A percentile compares a stretch with the other conserved stretches of the same genome.
Evolutionary conservation across 169 alveolate genomes (phyloP).

Genomic region (Babesia ovata): DNA sequence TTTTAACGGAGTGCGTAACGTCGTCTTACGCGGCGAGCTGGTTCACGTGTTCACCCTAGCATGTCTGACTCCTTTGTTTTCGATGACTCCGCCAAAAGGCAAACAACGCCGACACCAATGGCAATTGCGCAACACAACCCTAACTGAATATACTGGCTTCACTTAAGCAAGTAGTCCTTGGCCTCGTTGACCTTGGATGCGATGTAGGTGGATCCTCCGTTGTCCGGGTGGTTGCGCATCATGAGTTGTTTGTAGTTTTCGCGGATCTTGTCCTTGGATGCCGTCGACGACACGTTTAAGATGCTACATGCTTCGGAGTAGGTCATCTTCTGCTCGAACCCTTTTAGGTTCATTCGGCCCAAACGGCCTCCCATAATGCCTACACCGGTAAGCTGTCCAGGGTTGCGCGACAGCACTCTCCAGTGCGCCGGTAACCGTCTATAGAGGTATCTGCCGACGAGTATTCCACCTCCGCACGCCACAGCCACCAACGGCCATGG

Average conservation of each 20-base stretch:
- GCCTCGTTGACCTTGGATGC: constrained; percentile 91
- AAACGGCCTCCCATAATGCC: constrained; percentile 41
- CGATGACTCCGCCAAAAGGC: no score
- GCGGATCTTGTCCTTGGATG: constrained; percentile 79
- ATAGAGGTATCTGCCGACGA: constrained; percentile 48
- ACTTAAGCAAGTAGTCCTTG: constrained; percentile 79
- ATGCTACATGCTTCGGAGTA: constrained; percentile 75
- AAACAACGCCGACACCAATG: no score
- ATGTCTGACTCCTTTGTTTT: no score
- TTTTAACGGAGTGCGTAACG: no score
- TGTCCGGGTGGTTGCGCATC: constrained; percentile 89
- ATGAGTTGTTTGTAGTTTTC: constrained; percentile 84
- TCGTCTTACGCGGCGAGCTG: no score
- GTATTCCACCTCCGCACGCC: constrained; percentile 58
- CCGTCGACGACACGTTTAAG: constrained; percentile 73
- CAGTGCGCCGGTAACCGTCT: constrained; percentile 38
- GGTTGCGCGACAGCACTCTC: constrained; percentile 7
- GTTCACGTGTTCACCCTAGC: no score
- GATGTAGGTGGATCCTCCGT: constrained; percentile 88
- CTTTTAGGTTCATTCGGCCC: constrained; percentile 57
- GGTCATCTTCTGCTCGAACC: constrained; percentile 78
- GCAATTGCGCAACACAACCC: no score
- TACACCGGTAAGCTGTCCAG: background rate
- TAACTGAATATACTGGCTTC: no score
- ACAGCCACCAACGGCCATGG: constrained; percentile 63